Percentiles rank a stretch among this genome's conserved stretches.
Conservation (phyloP, 805 yeast species). For the Candida montana region DNA sequence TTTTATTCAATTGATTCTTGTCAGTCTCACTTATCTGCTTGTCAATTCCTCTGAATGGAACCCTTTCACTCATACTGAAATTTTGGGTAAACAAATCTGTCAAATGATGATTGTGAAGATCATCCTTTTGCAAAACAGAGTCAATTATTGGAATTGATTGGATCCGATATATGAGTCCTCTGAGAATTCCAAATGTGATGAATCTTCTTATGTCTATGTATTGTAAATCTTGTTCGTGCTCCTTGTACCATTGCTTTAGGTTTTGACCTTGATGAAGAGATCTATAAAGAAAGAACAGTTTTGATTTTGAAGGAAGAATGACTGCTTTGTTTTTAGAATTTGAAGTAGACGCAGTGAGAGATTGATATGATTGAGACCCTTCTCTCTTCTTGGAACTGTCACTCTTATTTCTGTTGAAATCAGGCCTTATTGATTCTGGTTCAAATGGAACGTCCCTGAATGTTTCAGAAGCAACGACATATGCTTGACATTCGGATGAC, state of each 20-base stretch:
- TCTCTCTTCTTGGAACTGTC: conserved; percentile 4
- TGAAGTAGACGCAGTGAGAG: conserved; percentile 11
- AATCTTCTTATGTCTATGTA: conserved; percentile 81
- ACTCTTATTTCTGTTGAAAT: neutral
- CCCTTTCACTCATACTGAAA: neutral
- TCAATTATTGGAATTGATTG: conserved; percentile 56
- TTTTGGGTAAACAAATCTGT: conserved; percentile 7
- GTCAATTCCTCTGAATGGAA: neutral
- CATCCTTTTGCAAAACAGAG: conserved; percentile 15
- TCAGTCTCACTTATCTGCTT: conserved; percentile 14
- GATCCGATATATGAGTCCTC: conserved; percentile 78
- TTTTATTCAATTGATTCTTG: conserved; percentile 12
- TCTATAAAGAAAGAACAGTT: conserved; percentile 67
- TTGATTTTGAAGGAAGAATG: conserved; percentile 55
- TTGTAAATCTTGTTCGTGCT: conserved; percentile 49
- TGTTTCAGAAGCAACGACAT: conserved; percentile 48
- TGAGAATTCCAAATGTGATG: conserved; percentile 77
- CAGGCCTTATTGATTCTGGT: conserved; percentile 5
- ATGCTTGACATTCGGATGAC: conserved; percentile 81
- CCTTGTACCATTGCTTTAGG: conserved; percentile 75
- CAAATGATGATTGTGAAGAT: conserved; percentile 1
- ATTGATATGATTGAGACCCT: conserved; percentile 9
- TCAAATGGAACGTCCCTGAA: conserved; percentile 32
- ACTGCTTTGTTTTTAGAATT: conserved; percentile 11
- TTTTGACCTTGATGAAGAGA: conserved; percentile 74